Evolutionary conservation across 352 stramenopile genomes (phyloP), one percentile per base, ranked within the genome.

Genomic region (Phytophthora syringae): DNA sequence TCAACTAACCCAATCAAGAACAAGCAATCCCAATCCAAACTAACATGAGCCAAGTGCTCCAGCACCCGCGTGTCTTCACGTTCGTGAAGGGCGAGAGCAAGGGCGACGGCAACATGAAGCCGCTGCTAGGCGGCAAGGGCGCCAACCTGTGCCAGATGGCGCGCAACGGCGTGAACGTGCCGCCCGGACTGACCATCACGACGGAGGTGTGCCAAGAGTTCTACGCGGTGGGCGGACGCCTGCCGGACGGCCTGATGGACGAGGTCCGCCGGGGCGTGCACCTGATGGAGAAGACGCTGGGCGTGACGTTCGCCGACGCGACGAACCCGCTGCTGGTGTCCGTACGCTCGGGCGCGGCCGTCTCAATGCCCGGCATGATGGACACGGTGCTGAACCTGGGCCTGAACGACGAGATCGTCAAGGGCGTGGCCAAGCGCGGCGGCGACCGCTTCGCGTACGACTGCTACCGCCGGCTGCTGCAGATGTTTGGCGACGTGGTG

Each of bases 171-270:
- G 50, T 71, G 32, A 71, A 71, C 55, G 63, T 72, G 50, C 57
- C 64, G 3, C 56, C 56, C 43, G 56, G 56, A 57, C 56, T 67
- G 56, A 72, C 57, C 64, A 67, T 62, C 64, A 72, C 64, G 27
- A 62, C 57, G 56, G 56, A 58, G 56, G 64, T 67, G 56, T 72
- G 64, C 56, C 64, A 72, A 62, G 64, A 72, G 61, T 72, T 72
- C 64, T 72, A 67, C 64, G 64, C 64, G 42, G 64, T 67, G 50
- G 64, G 63, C 36, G 56, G 56, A 25, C 63, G 43, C 20, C 56
- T 72, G 39, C 43, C 57, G 7, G 43, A 67, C 56, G 64, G 50
- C 50, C 44, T 72, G 21, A 62, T 72, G 57, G 57, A 62, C 36
- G 50, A 72, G 56, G 56, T 67, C 32, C 50, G 57, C 16, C 1